Base-by-base conservation (phyloP, 495 filamentous ascomycete species). In the Aspergillus bertholletiae region DNA sequence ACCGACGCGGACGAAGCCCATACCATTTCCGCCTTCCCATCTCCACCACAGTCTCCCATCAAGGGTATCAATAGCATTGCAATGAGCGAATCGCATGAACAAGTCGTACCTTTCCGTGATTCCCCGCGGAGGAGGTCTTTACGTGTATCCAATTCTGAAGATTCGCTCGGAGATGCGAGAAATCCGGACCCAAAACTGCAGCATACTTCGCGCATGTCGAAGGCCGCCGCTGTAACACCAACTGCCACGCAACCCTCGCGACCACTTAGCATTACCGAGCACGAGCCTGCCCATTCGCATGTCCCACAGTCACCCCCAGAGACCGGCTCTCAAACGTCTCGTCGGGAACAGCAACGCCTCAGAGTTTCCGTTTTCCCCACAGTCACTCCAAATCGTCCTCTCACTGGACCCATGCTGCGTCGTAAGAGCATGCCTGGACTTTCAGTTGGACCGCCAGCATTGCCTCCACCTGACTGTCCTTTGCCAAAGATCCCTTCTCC, bases 381-480 rank as follows among this genome's bases (percentile, higher is more conserved):
- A 32, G 44, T 53, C 24, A 21, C 39, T 13, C 20, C 30, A 18
- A 40, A 18, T 15, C 50, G 50, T 27, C 44, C 51, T 9, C 27
- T 51, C 12, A 44, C 56, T 17, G 30, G 51, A 4, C 57, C 51
- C 17, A 58, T 69, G 54, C 46, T 58, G 9, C 68, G 65, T 24
- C 75, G 81, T 28, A 79, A 79, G 55, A 86, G 83, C 60, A 74
- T 86, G 74, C 80, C 82, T 5, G 78, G 80, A 7, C 66, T 87
- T 27, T 69, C 68, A 1, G 72, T 81, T 11, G 83, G 83, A 1
- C 85, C 84, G 40, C 85, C 85, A 0, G 76, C 75, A 12, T 80
- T 77, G 13, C 85, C 85, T 12, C 85, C 85, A 15, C 85, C 85
- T 11, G 83, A 77, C 18, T 79, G 77, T 48, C 84, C 85, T 0